Percentiles rank a stretch among this genome's conserved stretches.
phyloP scores from a whole-genome alignment of 148 eudicot genomes.

The Euryodendron excelsum region DNA sequence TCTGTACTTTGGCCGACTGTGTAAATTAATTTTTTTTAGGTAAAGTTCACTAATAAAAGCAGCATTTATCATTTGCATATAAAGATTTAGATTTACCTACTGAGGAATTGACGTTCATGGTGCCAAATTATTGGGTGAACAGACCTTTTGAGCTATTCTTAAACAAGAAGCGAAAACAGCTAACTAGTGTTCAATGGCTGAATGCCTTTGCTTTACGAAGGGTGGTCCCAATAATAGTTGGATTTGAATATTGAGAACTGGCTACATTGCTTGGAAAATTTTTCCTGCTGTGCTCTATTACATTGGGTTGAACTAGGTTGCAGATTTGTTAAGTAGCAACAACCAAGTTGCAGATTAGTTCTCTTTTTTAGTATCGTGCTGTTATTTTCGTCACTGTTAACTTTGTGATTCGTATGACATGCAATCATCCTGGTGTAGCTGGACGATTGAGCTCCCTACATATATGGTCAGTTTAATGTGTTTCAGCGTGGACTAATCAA shows the following conservation, averaged over 20 bases:
- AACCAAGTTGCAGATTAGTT: not conserved
- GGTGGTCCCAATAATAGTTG: not conserved
- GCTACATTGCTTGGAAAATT: not conserved
- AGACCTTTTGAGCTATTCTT: too few relatives aligned
- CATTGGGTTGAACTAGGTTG: not conserved
- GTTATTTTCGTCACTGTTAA: not conserved
- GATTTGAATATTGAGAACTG: not conserved
- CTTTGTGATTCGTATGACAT: not conserved
- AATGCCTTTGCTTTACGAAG: not conserved
- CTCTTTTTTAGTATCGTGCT: not conserved
- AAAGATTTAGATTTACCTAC: not conserved
- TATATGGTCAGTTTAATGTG: not conserved
- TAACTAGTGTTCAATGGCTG: not conserved
- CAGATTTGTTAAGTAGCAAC: not conserved
- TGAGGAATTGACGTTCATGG: not conserved
- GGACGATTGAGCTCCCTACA: not conserved
- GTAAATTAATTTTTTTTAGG: not conserved
- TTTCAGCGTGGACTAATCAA: not conserved
- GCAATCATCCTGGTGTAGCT: not conserved
- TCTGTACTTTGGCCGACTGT: not conserved
- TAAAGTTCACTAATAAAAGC: not conserved
- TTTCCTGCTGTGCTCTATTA: not conserved
- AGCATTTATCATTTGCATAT: not conserved
- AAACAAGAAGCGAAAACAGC: not conserved
- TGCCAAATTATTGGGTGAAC: not conserved